These are phyloP conservation scores for Aspergillus ibericus DNA, from an alignment of 2,329 filamentous ascomycete species.

Conservation along the genomic window DNA sequence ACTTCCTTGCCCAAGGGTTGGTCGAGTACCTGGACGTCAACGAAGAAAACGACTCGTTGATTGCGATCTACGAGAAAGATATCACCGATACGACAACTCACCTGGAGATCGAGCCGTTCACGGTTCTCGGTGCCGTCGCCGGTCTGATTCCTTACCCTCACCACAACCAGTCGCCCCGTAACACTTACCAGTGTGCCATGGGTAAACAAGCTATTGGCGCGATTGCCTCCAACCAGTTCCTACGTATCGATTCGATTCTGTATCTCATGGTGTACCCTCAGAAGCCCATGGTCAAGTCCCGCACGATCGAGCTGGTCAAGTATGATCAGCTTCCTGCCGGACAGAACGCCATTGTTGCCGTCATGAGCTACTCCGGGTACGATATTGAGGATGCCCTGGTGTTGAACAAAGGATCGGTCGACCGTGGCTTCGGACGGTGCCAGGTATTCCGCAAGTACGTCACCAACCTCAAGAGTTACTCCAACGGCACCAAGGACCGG, in stretches of 20 bases:
- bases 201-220: constrained; percentile 99
- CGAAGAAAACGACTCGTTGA: constrained; percentile 94
- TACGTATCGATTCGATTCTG: constrained; percentile 90
- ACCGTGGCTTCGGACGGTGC: constrained; percentile 92
- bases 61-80: constrained; percentile 83
- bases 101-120: constrained; percentile 97
- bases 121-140: constrained; percentile 89
- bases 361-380: constrained; percentile 99
- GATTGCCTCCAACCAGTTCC: constrained; percentile 97
- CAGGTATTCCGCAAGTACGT: constrained; percentile 97
- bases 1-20: constrained; percentile 84
- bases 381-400: constrained; percentile 99
- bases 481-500: constrained; percentile 68
- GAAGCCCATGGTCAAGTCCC: constrained; percentile 93
- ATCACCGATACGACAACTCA: constrained; percentile 85
- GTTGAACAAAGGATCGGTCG: constrained; percentile 91
- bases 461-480: constrained; percentile 82
- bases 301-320: constrained; percentile 93
- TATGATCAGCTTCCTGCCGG: constrained; percentile 97
- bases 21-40: constrained; percentile 98
- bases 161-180: constrained; percentile 97
- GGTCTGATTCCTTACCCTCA: constrained; percentile 97
- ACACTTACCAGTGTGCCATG: constrained; percentile 99
- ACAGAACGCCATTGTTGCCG: constrained; percentile 94
- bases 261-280: constrained; percentile 98